Percentiles rank a stretch among this genome's conserved stretches.
These are phyloP conservation scores for Wickerhamiella hasegawae DNA, from an alignment of 805 yeast species.

Conservation along the genomic window DNA sequence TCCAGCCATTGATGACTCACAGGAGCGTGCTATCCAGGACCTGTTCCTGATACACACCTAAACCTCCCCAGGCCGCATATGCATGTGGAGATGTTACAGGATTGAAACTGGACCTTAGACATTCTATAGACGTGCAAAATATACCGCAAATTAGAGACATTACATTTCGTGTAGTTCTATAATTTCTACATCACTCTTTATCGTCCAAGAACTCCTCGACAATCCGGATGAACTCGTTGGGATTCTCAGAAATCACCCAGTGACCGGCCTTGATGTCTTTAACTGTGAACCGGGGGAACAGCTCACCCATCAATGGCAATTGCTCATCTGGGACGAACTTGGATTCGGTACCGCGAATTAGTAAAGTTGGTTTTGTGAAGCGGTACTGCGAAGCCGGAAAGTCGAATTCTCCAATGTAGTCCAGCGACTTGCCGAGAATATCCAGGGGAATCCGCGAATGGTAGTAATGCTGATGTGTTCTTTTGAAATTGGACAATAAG, in stretches of 20 bases:
- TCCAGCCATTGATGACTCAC: not conserved
- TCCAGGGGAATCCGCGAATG: slow-evolving; percentile 55
- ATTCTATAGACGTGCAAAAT: no score
- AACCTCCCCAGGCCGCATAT: not conserved
- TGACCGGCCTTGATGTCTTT: slow-evolving; percentile 75
- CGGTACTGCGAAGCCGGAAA: slow-evolving; percentile 36
- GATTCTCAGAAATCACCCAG: slow-evolving; percentile 84
- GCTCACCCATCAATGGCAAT: slow-evolving; percentile 52
- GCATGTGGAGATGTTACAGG: not conserved
- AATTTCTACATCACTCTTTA: slow-evolving; percentile 2
- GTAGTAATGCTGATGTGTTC: slow-evolving; percentile 22
- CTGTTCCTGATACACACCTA: not conserved
- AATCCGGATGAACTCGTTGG: slow-evolving; percentile 49
- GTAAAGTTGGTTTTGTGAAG: slow-evolving; percentile 59
- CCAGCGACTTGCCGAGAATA: slow-evolving; percentile 46
- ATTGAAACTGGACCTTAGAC: not conserved
- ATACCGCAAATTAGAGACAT: not conserved
- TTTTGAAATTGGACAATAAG: slow-evolving; percentile 50
- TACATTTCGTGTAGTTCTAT: not conserved
- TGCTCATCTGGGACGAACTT: slow-evolving; percentile 71
- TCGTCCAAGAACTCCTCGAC: slow-evolving; percentile 48
- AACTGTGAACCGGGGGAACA: slow-evolving; percentile 63
- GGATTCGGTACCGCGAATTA: slow-evolving; percentile 66
- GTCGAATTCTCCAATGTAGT: slow-evolving; percentile 65
- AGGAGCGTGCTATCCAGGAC: not conserved